Evolutionary conservation across 2,329 filamentous ascomycete species (phyloP).

Genomic region (Chrysosphaeria jannelii): DNA sequence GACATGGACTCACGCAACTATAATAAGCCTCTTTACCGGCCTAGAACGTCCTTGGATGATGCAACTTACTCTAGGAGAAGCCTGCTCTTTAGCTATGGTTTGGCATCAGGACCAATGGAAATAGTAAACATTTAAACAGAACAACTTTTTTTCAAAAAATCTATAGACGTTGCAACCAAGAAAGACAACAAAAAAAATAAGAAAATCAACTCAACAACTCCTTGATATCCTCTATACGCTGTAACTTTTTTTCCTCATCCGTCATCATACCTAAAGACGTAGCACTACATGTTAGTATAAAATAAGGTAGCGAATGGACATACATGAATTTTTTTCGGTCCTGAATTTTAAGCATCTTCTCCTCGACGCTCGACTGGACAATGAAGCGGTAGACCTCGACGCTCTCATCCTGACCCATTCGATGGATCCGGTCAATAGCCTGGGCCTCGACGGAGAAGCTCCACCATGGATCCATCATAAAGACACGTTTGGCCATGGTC

Average conservation of each 20-base stretch:
- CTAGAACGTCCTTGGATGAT: too few species aligned
- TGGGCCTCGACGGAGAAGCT: constrained; percentile 90
- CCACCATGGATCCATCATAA: constrained; percentile 99
- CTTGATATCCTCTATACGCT: constrained; percentile 79
- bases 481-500: constrained; percentile 67
- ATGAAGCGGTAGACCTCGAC: constrained; percentile 75
- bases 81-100: too few species aligned
- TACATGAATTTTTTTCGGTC: constrained; percentile 89
- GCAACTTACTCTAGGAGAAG: too few species aligned
- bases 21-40: too few species aligned
- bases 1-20: too few species aligned
- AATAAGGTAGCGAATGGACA: constrained; percentile 11
- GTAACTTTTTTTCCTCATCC: constrained; percentile 73
- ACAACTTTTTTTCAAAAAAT: too few species aligned
- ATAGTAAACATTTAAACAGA: too few species aligned
- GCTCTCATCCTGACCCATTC: constrained; percentile 75
- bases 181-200: too few species aligned
- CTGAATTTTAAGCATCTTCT: constrained; percentile 78
- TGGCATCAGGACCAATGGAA: too few species aligned
- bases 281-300: constrained; percentile 25
- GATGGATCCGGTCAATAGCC: constrained; percentile 88
- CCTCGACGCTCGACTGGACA: constrained; percentile 71
- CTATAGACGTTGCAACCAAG: too few species aligned
- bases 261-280: constrained; percentile 81
- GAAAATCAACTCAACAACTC: constrained; percentile 52